Percentiles rank a stretch among this genome's conserved stretches.
phyloP scores from a whole-genome alignment of 495 filamentous ascomycete genomes.

The Xylaria palmicola region DNA sequence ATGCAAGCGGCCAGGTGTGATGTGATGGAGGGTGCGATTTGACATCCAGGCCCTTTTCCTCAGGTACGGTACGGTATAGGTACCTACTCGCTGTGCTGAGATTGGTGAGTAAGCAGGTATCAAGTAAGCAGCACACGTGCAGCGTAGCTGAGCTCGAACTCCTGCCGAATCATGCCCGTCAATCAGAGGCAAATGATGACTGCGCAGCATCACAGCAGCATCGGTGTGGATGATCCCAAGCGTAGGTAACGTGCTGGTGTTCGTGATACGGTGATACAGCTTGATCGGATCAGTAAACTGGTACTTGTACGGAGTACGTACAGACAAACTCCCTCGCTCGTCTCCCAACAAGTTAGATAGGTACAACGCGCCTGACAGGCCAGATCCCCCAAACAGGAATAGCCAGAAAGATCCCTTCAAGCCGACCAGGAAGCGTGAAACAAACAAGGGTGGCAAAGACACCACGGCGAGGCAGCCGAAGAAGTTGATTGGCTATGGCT shows the following conservation, averaged over 20 bases:
- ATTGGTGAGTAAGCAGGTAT: neutral
- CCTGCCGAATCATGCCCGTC: too few relatives aligned
- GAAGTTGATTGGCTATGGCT: constrained; percentile 1
- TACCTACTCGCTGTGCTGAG: neutral
- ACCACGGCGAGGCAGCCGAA: neutral
- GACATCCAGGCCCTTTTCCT: neutral
- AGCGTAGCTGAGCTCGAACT: too few relatives aligned
- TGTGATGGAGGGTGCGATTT: constrained; percentile 2
- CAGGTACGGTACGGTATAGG: neutral
- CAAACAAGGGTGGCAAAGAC: constrained; percentile 3
- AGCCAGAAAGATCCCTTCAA: neutral
- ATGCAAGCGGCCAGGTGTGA: neutral
- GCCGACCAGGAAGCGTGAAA: neutral
- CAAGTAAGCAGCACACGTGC: neutral
- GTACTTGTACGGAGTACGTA: neutral
- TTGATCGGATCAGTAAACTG: too few relatives aligned
- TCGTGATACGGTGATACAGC: too few relatives aligned
- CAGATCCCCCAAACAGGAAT: neutral
- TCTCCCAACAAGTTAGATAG: neutral
- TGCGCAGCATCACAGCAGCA: too few relatives aligned
- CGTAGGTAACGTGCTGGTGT: too few relatives aligned
- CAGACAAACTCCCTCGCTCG: neutral
- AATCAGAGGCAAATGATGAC: too few relatives aligned
- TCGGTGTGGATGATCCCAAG: too few relatives aligned
- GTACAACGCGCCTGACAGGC: too few relatives aligned